Evolutionary conservation across 257 asterid genomes (phyloP).

Genomic region (Misopates orontium): DNA sequence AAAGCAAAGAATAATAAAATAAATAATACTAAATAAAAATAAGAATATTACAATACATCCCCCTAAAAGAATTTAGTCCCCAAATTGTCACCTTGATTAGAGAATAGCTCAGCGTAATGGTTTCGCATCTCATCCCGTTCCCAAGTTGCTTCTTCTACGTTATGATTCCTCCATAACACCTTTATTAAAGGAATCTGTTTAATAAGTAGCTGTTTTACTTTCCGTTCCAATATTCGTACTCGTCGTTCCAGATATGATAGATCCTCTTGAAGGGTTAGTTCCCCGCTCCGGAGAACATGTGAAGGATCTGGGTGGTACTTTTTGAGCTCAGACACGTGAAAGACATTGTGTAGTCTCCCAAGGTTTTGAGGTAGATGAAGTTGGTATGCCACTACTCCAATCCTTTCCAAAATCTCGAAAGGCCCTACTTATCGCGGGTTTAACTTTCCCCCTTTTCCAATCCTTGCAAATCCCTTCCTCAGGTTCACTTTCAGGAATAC

Average conservation of each 20-base stretch:
- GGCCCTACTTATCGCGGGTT: neutral
- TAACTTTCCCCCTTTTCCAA: neutral
- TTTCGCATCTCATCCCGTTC: too few relatives aligned
- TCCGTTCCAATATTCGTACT: neutral
- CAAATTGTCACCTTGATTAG: too few relatives aligned
- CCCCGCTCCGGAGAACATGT: neutral
- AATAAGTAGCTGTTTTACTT: too few relatives aligned
- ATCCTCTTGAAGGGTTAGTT: neutral
- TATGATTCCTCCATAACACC: too few relatives aligned
- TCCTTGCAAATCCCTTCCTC: neutral
- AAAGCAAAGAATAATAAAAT: too few relatives aligned
- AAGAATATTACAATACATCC: too few relatives aligned
- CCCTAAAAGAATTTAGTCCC: too few relatives aligned
- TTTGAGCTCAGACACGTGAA: neutral
- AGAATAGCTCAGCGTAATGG: too few relatives aligned
- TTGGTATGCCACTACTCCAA: neutral
- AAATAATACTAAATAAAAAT: too few relatives aligned
- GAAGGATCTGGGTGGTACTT: neutral
- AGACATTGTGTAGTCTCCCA: too few relatives aligned
- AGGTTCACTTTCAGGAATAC: neutral
- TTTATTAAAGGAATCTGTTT: too few relatives aligned
- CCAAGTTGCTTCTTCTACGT: too few relatives aligned
- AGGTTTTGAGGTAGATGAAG: neutral
- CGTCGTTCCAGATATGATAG: neutral
- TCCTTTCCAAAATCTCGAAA: neutral